Percentiles rank a stretch among this genome's conserved stretches.
Evolutionary conservation across 75 land plant species (phyloP).

Genomic region (Sequoiadendron giganteum): DNA sequence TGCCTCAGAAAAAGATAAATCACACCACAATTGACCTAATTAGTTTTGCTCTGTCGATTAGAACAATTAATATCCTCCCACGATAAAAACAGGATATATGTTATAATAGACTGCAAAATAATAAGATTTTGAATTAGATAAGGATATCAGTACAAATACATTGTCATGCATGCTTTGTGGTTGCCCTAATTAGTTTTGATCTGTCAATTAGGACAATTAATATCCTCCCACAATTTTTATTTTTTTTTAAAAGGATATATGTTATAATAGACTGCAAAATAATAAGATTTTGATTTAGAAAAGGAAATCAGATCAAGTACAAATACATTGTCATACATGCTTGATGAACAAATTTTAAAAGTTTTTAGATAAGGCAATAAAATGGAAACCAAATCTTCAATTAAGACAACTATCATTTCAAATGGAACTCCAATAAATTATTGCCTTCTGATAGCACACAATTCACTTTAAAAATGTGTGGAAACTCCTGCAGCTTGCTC

Average conservation of each 20-base stretch:
- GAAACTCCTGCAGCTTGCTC: constrained; percentile 8
- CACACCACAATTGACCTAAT: background rate
- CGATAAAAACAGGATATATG: background rate
- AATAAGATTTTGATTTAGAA: background rate
- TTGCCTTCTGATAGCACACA: constrained; percentile 1
- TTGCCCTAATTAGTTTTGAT: background rate
- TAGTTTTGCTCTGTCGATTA: background rate
- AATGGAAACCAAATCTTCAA: background rate
- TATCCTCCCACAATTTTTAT: too few species aligned
- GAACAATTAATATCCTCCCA: background rate
- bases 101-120: too few species aligned
- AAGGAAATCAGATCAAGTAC: background rate
- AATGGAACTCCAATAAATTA: background rate
- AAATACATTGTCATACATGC: background rate
- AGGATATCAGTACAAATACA: background rate
- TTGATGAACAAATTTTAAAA: background rate
- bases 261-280: too few species aligned
- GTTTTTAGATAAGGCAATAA: background rate
- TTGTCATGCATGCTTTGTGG: background rate
- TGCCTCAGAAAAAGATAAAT: background rate
- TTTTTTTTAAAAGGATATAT: too few species aligned
- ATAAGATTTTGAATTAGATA: background rate
- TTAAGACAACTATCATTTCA: background rate
- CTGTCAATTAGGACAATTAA: background rate
- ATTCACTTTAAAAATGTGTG: background rate